phyloP scores from a whole-genome alignment of 1,139 yeast species.

The Taiozyma sp. region DNA sequence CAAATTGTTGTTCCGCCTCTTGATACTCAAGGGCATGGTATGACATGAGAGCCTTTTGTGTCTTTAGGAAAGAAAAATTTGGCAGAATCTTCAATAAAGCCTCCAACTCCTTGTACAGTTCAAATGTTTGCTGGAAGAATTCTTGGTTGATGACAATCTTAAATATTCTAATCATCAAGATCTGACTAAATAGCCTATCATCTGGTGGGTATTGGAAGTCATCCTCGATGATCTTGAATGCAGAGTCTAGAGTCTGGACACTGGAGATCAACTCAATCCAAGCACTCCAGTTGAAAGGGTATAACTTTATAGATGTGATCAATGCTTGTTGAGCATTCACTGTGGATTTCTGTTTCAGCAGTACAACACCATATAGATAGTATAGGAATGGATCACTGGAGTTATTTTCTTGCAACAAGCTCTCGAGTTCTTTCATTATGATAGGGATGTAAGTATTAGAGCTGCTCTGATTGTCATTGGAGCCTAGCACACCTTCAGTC shows the following conservation, averaged over 20 bases:
- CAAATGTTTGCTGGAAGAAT: slow-evolving; percentile 63
- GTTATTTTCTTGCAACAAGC: background rate
- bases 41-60: slow-evolving; percentile 75
- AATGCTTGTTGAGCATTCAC: slow-evolving; percentile 56
- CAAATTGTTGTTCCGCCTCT: slow-evolving; percentile 77
- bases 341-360: slow-evolving; percentile 57
- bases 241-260: slow-evolving; percentile 60
- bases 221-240: slow-evolving; percentile 39
- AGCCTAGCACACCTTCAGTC: slow-evolving; percentile 57
- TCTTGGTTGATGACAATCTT: slow-evolving; percentile 73
- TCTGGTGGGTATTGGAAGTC: slow-evolving; percentile 22
- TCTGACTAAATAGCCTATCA: slow-evolving; percentile 5
- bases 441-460: slow-evolving; percentile 25
- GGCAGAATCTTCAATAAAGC: slow-evolving; percentile 56
- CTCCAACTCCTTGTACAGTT: slow-evolving; percentile 45
- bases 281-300: slow-evolving; percentile 91
- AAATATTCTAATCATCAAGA: slow-evolving; percentile 64
- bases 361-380: slow-evolving; percentile 65
- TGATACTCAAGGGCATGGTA: slow-evolving; percentile 80
- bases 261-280: slow-evolving; percentile 82
- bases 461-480: slow-evolving; percentile 33
- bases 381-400: slow-evolving; percentile 50
- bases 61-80: slow-evolving; percentile 64
- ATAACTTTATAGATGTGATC: slow-evolving; percentile 47
- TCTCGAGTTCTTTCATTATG: slow-evolving; percentile 37